A percentile compares a stretch with the other conserved stretches of the same genome.
phyloP scores from a whole-genome alignment of 768 basidiomycete species.

The Termitomyces sp. region DNA sequence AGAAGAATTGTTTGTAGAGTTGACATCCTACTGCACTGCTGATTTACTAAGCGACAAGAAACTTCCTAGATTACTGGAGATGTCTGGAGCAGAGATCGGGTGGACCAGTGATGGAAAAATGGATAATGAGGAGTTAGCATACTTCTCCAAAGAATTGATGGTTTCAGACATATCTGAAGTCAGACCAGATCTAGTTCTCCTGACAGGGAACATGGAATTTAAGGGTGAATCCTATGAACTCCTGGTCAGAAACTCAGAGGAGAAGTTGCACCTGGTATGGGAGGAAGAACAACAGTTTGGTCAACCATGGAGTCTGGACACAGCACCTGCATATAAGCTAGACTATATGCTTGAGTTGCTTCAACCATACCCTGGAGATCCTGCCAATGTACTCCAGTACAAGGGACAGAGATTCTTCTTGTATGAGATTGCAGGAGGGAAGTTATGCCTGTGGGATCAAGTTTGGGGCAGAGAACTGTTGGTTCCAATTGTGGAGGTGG shows the following conservation, averaged over 20 bases:
- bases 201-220: too few species aligned
- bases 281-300: not conserved
- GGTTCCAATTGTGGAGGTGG: not conserved
- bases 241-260: not conserved
- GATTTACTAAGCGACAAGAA: accelerated
- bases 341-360: not conserved
- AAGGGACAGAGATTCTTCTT: not conserved
- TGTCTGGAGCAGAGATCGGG: too few species aligned
- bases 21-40: too few species aligned
- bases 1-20: not conserved
- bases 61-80: too few species aligned
- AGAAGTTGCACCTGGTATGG: not conserved
- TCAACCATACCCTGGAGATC: not conserved
- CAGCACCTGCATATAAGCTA: not conserved
- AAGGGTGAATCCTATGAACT: too few species aligned
- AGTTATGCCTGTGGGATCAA: not conserved
- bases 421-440: not conserved
- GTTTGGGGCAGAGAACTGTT: not conserved
- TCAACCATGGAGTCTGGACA: not conserved
- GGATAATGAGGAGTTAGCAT: too few species aligned
- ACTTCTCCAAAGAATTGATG: too few species aligned
- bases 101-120: too few species aligned
- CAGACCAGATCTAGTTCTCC: too few species aligned
- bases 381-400: not conserved
- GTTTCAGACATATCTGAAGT: too few species aligned